Base-by-base conservation (phyloP, 1,284 basidiomycete genomes). In the Omphalotus olearius region DNA sequence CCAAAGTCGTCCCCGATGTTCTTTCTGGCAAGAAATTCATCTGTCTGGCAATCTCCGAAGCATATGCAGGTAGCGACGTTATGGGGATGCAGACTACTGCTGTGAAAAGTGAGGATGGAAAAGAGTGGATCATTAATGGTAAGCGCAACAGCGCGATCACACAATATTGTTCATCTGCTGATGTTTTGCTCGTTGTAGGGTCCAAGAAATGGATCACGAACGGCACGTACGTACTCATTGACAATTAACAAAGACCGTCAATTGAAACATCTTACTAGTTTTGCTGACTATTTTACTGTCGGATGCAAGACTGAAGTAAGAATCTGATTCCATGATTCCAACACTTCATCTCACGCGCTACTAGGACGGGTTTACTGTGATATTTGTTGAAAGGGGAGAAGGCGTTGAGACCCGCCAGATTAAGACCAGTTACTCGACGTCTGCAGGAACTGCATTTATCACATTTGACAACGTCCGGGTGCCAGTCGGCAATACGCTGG, bases 21-120 rank as follows among this genome's bases (percentile, higher is more conserved):
- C 73, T 98, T 40, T 71, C 78, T 9, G 93, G 86, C 17, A 87
- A 87, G 68, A 93, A 89, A 67, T 83, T 83, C 60, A 83, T 87
- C 41, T 84, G 84, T 58, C 76, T 98, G 48, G 94, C 94, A 28
- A 88, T 98, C 56, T 83, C 83, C 25, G 85, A 88, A 65, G 93
- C 95, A 0, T 91, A 91, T 60, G 95, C 94, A 3, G 94, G 94
- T 4, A 92, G 88, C 57, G 93, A 96, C 64, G 92, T 98, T 20
- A 80, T 85, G 64, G 88, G 89, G 20, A 69, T 93, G 47, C 80
- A 85, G 64, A 93, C 90, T 7, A 88, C 83, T 3, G 95, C 95
- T 7, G 81, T 75, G 44, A 89, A 93, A 67, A 85, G 79, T 35
- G 82, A 87, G 54, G 93, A 95, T 62, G 93, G 91, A 35, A 89